A percentile compares a stretch with the other conserved stretches of the same genome.
These are phyloP conservation scores for Pseudogymnoascus sp. DNA, from an alignment of 2,329 filamentous ascomycete genomes.

Conservation along the genomic window DNA sequence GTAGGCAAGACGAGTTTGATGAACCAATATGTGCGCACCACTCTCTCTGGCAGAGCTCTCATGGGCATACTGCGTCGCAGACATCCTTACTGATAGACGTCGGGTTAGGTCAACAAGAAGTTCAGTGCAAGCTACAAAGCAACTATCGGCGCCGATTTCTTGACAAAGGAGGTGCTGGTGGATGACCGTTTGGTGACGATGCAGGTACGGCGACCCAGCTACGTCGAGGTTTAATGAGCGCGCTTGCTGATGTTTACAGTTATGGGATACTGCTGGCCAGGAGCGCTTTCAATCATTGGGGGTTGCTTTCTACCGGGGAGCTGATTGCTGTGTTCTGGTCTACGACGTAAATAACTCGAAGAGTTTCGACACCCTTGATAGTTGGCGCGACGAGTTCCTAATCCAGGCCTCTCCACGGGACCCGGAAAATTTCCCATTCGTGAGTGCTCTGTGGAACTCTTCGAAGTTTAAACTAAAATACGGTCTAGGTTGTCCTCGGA, in stretches of 20 bases:
- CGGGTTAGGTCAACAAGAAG: slow-evolving; percentile 91
- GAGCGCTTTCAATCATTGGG: slow-evolving; percentile 96
- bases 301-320: slow-evolving; percentile 93
- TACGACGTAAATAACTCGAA: slow-evolving; percentile 99
- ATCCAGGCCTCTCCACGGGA: slow-evolving; percentile 96
- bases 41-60: slow-evolving; percentile 8
- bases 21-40: slow-evolving; percentile 94
- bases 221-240: neutral
- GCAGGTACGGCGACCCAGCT: slow-evolving; percentile 56
- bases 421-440: slow-evolving; percentile 95
- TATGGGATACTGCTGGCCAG: slow-evolving; percentile 97
- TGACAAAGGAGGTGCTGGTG: slow-evolving; percentile 95
- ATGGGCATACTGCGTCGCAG: neutral
- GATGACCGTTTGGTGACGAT: slow-evolving; percentile 97
- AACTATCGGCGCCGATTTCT: slow-evolving; percentile 96
- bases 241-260: slow-evolving; percentile 41
- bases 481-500: slow-evolving; percentile 72
- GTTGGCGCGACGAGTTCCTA: slow-evolving; percentile 96
- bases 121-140: slow-evolving; percentile 99
- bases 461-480: slow-evolving; percentile 14
- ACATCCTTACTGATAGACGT: neutral
- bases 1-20: slow-evolving; percentile 99
- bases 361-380: slow-evolving; percentile 96
- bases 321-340: slow-evolving; percentile 95
- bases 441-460: slow-evolving; percentile 41